A percentile compares a stretch with the other conserved stretches of the same genome.
phyloP scores from a whole-genome alignment of 352 stramenopile genomes.

The Plasmopara halstedii region DNA sequence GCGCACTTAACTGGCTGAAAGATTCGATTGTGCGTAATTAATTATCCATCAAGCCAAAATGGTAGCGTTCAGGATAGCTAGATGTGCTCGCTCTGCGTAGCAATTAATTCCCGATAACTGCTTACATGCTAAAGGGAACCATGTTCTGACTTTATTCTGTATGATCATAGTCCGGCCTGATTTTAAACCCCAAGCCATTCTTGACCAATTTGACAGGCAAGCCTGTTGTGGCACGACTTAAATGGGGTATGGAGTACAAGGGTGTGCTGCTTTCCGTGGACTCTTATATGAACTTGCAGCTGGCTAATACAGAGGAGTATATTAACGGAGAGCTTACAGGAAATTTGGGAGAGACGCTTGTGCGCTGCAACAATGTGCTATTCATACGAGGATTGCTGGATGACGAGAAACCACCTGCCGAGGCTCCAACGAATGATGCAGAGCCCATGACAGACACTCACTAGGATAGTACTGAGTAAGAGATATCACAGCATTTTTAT shows the following conservation, averaged over 20 bases:
- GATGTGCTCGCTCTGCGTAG: neutral
- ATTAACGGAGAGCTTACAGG: constrained; percentile 96
- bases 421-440: constrained; percentile 12
- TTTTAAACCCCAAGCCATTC: constrained; percentile 95
- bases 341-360: constrained; percentile 96
- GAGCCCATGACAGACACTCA: constrained; percentile 38
- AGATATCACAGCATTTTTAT: neutral
- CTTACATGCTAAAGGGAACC: neutral
- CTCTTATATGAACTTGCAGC: constrained; percentile 99
- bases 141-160: constrained; percentile 4
- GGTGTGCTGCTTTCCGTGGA: constrained; percentile 91
- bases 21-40: constrained; percentile 18
- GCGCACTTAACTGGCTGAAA: constrained; percentile 17
- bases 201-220: constrained; percentile 93
- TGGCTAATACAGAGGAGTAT: constrained; percentile 96
- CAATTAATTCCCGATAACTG: no score
- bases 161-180: constrained; percentile 60
- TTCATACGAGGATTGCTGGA: constrained; percentile 89
- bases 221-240: constrained; percentile 94
- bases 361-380: constrained; percentile 99
- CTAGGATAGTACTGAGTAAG: constrained; percentile 2
- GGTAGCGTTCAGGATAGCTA: constrained; percentile 11
- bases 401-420: constrained; percentile 56
- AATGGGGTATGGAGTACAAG: constrained; percentile 99
- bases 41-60: constrained; percentile 14